These are phyloP conservation scores for Magnusiomyces starmeri DNA, from an alignment of 1,139 yeast genomes.

Conservation along the genomic window DNA sequence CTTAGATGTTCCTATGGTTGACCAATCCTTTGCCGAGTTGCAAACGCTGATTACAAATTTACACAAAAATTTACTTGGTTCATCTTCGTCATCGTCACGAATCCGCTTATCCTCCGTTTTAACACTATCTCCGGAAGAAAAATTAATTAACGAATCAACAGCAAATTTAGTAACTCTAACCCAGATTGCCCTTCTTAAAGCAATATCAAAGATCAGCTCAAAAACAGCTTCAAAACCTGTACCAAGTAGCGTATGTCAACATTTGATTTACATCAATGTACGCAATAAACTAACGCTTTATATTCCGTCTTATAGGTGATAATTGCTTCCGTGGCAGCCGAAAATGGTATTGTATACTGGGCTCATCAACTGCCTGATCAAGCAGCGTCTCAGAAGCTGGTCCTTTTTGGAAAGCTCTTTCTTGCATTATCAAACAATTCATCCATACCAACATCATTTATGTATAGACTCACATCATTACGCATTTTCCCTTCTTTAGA, in stretches of 20 bases:
- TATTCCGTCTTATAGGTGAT: conserved; percentile 12
- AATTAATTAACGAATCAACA: conserved; percentile 2
- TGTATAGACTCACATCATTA: conserved; percentile 17
- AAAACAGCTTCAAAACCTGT: conserved; percentile 15
- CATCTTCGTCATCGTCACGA: conserved; percentile 1
- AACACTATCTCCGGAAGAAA: background rate
- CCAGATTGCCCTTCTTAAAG: conserved; percentile 19
- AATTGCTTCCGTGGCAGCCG: conserved; percentile 6
- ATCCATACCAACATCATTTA: conserved; percentile 17
- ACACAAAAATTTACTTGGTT: background rate
- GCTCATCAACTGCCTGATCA: conserved; percentile 10
- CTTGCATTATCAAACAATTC: conserved; percentile 19
- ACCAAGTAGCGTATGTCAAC: conserved; percentile 15
- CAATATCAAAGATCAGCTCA: conserved; percentile 16
- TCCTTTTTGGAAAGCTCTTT: conserved; percentile 17
- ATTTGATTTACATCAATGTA: background rate
- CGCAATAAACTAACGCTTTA: conserved; percentile 1
- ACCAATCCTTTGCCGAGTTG: conserved; percentile 18
- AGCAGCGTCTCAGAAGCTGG: conserved; percentile 12
- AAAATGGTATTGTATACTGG: conserved; percentile 18
- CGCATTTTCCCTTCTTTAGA: conserved; percentile 16
- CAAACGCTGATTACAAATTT: background rate
- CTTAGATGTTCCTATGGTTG: conserved; percentile 19
- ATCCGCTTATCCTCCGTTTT: background rate
- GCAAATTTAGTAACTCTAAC: conserved; percentile 17